These are phyloP conservation scores for Podospora australis DNA, from an alignment of 495 filamentous ascomycete species.

Conservation along the genomic window DNA sequence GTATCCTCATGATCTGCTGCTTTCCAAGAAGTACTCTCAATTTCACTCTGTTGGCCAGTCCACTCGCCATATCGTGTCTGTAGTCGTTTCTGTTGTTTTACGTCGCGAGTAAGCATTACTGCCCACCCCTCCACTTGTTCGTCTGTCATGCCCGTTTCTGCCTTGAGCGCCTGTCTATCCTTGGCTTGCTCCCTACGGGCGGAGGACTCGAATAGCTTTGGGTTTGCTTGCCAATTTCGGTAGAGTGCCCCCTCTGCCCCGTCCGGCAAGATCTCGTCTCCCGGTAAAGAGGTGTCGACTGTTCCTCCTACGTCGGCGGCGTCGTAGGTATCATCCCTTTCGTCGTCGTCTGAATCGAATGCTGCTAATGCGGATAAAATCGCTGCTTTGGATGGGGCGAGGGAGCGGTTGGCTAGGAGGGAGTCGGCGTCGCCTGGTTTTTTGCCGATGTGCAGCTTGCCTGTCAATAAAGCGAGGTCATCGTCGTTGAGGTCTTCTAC, in stretches of 20 bases:
- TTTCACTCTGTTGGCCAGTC: constrained; percentile 51
- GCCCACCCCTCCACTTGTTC: constrained; percentile 94
- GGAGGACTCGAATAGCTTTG: constrained; percentile 63
- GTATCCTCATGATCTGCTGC: constrained; percentile 39
- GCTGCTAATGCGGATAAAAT: constrained; percentile 86
- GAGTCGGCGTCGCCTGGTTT: constrained; percentile 59
- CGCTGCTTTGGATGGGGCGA: constrained; percentile 68
- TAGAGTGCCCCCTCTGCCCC: constrained; percentile 55
- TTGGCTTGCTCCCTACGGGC: constrained; percentile 57
- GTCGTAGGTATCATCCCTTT: constrained; percentile 96
- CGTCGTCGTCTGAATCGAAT: constrained; percentile 93
- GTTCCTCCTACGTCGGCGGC: constrained; percentile 83
- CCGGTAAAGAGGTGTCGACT: constrained; percentile 53
- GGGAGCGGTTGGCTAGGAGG: constrained; percentile 40
- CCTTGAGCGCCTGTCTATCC: constrained; percentile 56
- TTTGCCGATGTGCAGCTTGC: constrained; percentile 70
- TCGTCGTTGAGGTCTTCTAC: constrained; percentile 73
- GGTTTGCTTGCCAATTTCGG: constrained; percentile 54
- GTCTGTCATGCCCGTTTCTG: constrained; percentile 81
- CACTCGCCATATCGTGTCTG: constrained; percentile 60
- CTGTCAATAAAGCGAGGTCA: constrained; percentile 66
- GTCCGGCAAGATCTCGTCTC: constrained; percentile 36
- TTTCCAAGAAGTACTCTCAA: constrained; percentile 59
- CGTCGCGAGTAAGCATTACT: constrained; percentile 71
- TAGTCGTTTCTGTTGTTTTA: constrained; percentile 55